Conservation (phyloP, 2,329 filamentous ascomycete genomes). For the Salinomyces thailandicus region DNA sequence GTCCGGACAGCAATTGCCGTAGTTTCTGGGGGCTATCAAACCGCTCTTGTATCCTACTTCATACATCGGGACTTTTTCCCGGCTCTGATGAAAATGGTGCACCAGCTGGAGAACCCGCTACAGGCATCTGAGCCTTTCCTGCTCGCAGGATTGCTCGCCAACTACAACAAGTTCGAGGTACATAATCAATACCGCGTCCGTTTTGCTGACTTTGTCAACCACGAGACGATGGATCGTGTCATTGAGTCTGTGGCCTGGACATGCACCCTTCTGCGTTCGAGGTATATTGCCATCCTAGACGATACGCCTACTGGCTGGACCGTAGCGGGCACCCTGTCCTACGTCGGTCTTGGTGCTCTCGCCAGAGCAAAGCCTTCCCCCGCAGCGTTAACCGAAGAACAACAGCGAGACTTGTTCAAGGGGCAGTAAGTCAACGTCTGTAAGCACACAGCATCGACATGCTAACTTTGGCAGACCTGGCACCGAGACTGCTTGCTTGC, state of each 20-base stretch:
- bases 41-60: conserved; percentile 86
- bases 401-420: conserved; percentile 70
- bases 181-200: conserved; percentile 92
- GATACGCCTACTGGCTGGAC: conserved; percentile 87
- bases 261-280: conserved; percentile 56
- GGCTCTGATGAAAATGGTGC: conserved; percentile 85
- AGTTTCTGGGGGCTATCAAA: conserved; percentile 90
- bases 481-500: conserved; percentile 64
- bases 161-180: conserved; percentile 99
- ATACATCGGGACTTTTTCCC: conserved; percentile 91
- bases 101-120: conserved; percentile 59
- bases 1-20: conserved; percentile 72
- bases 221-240: conserved; percentile 72
- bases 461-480: conserved; percentile 51
- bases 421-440: conserved; percentile 52
- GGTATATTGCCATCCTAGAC: conserved; percentile 78
- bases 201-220: conserved; percentile 91
- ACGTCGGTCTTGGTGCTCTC: conserved; percentile 73
- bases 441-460: no score
- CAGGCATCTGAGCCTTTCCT: conserved; percentile 62
- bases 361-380: conserved; percentile 50
- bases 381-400: conserved; percentile 60
- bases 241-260: conserved; percentile 64
- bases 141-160: conserved; percentile 76
- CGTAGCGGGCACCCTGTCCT: conserved; percentile 65